Conservation (phyloP, 306 rosid species). For the Citrullus amarus region DNA sequence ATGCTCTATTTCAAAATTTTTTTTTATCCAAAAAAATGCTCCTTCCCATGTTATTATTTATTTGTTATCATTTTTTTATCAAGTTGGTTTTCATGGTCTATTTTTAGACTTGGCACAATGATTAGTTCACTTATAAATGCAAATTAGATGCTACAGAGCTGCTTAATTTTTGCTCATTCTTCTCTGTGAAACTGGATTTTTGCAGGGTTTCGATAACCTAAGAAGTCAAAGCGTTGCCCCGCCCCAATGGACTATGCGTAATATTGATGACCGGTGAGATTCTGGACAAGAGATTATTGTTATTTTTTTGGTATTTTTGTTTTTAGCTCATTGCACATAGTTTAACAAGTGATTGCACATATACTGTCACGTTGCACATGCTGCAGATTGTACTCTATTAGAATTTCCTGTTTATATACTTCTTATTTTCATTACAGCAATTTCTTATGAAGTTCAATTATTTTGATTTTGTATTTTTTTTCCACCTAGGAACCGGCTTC, state of each 20-base stretch:
- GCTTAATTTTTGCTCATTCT: background rate
- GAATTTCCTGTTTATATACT: background rate
- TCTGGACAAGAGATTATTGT: background rate
- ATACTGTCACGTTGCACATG: background rate
- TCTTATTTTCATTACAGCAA: background rate
- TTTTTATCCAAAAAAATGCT: background rate
- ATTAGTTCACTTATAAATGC: background rate
- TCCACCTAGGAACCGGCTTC: conserved; percentile 70
- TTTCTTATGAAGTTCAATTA: background rate
- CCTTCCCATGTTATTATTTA: background rate
- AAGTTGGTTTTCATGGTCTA: background rate
- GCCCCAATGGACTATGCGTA: conserved; percentile 97
- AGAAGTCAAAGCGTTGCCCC: conserved; percentile 87
- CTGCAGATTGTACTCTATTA: background rate
- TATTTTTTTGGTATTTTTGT: background rate
- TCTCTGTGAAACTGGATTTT: conserved; percentile 12
- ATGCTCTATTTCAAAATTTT: conserved; percentile 1
- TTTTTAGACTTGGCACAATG: background rate
- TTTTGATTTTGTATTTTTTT: background rate
- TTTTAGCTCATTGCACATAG: background rate
- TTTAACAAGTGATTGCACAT: background rate
- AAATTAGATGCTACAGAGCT: background rate
- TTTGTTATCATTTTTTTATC: background rate
- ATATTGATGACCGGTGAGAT: conserved; percentile 79
- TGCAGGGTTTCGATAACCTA: conserved; percentile 89